Evolutionary conservation across 2,329 filamentous ascomycete species (phyloP).

Genomic region (Xylariaceae sp.): DNA sequence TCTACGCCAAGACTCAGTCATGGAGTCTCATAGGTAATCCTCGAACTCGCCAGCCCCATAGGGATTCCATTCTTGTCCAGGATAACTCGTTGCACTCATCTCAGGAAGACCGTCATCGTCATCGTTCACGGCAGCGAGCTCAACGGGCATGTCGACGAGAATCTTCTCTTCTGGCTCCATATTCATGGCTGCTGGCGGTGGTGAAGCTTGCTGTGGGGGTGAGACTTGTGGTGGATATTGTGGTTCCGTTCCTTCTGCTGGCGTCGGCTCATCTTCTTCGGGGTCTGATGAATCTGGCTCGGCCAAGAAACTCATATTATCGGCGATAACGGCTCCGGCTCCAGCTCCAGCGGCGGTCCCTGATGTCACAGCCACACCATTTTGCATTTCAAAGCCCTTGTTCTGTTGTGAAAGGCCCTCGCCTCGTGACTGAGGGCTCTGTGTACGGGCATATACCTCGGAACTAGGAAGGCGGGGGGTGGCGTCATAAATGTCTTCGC

Average conservation of each 20-base stretch:
- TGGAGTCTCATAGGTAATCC: slow-evolving; percentile 17
- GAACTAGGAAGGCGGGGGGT: slow-evolving; percentile 24
- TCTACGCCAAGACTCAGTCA: too few relatives aligned
- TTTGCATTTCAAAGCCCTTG: slow-evolving; percentile 8
- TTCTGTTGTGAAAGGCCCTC: slow-evolving; percentile 25
- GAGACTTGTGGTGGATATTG: background rate
- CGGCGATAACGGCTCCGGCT: background rate
- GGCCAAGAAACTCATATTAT: slow-evolving; percentile 14
- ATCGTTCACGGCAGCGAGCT: slow-evolving; percentile 30
- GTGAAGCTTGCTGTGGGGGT: slow-evolving; percentile 10
- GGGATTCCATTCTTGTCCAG: slow-evolving; percentile 56
- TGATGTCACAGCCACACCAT: slow-evolving; percentile 6
- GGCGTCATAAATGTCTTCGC: slow-evolving; percentile 32
- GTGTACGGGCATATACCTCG: background rate
- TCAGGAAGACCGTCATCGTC: slow-evolving; percentile 42
- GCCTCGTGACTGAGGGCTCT: slow-evolving; percentile 8
- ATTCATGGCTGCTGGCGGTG: background rate
- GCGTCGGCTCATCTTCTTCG: slow-evolving; percentile 5
- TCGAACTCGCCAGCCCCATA: slow-evolving; percentile 35
- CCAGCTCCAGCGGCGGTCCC: slow-evolving; percentile 8
- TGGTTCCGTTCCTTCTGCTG: background rate
- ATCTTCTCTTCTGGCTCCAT: slow-evolving; percentile 38
- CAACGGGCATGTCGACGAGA: slow-evolving; percentile 29
- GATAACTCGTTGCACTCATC: slow-evolving; percentile 56
- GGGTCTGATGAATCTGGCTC: slow-evolving; percentile 16